Evolutionary conservation across 768 basidiomycete genomes (phyloP).

Genomic region (Mycena vitilis): DNA sequence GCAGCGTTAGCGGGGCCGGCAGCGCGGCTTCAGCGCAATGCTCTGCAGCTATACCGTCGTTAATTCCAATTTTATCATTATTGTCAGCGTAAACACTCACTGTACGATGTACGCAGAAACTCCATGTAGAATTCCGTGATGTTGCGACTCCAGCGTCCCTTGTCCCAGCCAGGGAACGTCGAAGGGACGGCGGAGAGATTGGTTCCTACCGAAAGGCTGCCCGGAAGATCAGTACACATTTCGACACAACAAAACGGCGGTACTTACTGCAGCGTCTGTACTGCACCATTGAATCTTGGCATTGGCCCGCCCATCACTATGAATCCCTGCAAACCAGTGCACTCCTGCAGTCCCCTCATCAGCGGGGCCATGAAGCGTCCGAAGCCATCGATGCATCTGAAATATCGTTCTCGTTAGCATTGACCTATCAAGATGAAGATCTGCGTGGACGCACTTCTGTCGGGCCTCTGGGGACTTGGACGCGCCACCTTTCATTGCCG

Average conservation of each 20-base stretch:
- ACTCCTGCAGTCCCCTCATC: not conserved
- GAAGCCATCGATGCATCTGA: constrained; percentile 1
- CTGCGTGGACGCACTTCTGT: constrained; percentile 2
- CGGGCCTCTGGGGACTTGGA: not conserved
- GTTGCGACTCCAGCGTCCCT: not conserved
- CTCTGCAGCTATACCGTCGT: too few relatives aligned
- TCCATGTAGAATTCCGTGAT: constrained; percentile 10
- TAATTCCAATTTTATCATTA: too few relatives aligned
- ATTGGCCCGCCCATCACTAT: constrained; percentile 14
- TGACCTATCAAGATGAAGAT: too few relatives aligned
- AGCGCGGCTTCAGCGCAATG: too few relatives aligned
- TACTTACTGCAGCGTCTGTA: constrained; percentile 13
- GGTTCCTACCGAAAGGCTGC: constrained; percentile 4
- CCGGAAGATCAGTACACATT: not conserved
- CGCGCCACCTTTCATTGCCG: not conserved
- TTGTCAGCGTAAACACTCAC: too few relatives aligned
- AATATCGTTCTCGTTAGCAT: too few relatives aligned
- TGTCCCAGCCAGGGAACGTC: not conserved
- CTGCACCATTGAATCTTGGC: constrained; percentile 9
- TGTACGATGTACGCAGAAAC: constrained; percentile 23
- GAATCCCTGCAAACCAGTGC: constrained; percentile 10
- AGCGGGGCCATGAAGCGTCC: constrained; percentile 12
- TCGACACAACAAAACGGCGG: too few relatives aligned
- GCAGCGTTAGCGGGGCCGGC: too few relatives aligned
- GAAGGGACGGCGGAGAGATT: not conserved